Conservation (phyloP, 371 early-diverging fungal genomes). For the Mucor lusitanicus region DNA sequence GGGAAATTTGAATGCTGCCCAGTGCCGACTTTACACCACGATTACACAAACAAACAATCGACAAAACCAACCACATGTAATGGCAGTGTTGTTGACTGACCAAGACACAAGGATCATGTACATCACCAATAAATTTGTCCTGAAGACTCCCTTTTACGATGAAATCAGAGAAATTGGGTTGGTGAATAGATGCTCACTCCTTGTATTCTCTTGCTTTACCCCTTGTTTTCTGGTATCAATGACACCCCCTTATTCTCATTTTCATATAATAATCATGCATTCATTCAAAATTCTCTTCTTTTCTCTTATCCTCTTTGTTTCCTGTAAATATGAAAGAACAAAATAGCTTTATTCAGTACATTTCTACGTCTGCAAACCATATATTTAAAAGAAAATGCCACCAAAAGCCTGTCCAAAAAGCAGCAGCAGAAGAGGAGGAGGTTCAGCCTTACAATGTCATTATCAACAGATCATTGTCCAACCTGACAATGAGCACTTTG, state of each 20-base stretch:
- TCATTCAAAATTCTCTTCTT: neutral
- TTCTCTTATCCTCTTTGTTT: neutral
- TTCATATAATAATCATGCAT: neutral
- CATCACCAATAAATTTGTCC: neutral
- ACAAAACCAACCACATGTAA: neutral
- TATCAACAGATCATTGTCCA: constrained; percentile 4
- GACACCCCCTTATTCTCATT: neutral
- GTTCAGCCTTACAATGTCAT: neutral
- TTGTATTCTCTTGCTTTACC: neutral
- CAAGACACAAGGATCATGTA: neutral
- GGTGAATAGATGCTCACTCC: neutral
- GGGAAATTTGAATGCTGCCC: neutral
- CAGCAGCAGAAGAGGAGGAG: neutral
- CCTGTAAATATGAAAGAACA: neutral
- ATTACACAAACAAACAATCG: neutral
- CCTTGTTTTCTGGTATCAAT: neutral
- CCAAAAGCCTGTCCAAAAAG: neutral
- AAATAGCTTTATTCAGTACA: neutral
- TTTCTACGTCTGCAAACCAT: neutral
- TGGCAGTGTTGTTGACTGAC: neutral
- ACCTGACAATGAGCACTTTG: constrained; percentile 5
- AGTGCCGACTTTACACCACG: neutral
- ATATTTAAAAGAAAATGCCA: neutral
- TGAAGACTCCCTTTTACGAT: neutral
- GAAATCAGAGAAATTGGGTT: neutral